Evolutionary conservation across 805 yeast genomes (phyloP), one percentile per base, ranked within the genome.

Genomic region (Wickerhamiella shivajii): DNA sequence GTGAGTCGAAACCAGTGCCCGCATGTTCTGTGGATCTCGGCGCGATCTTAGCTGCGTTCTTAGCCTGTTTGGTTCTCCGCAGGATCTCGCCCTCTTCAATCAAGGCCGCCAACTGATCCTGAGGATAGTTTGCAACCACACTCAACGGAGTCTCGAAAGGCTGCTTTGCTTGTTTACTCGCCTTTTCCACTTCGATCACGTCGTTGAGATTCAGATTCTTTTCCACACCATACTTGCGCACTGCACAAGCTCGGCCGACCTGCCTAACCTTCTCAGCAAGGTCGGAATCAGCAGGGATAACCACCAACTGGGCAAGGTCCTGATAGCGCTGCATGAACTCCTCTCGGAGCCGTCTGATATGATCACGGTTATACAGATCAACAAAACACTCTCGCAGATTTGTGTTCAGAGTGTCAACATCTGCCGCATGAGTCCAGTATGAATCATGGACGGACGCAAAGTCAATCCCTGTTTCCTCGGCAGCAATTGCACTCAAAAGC

Each of bases 401-500:
- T 10, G 46, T 48, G 54, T 74, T 81, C 90, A 87, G 75, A 3
- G 49, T 51, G 39, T 74, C 75, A 26, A 87, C 73, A 52, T 80
- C 87, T 31, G 71, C 60, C 1, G 98, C 96, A 52, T 90, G 97
- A 0, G 97, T 84, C 98, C 98, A 87, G 54, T 80, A 87, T 1
- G 97, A 87, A 53, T 87, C 98, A 56, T 87, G 98, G 16, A 87
- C 98, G 1, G 97, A 74, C 0, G 97, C 95, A 64, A 90, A 87
- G 9, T 72, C 62, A 31, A 90, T 56, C 0, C 69, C 71, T 2
- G 52, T 51, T 26, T 73, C 65, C 4, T 77, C 71, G 54, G 95
- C 83, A 16, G 72, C 72, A 32, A 71, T 63, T 0, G 96, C 93
- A 6, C 94, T 77, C 62, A 85, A 59, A 33, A 90, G 63, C 98